Evolutionary conservation across 257 asterid species (phyloP), one percentile per base, ranked within the genome.

Genomic region (Echium plantagineum): DNA sequence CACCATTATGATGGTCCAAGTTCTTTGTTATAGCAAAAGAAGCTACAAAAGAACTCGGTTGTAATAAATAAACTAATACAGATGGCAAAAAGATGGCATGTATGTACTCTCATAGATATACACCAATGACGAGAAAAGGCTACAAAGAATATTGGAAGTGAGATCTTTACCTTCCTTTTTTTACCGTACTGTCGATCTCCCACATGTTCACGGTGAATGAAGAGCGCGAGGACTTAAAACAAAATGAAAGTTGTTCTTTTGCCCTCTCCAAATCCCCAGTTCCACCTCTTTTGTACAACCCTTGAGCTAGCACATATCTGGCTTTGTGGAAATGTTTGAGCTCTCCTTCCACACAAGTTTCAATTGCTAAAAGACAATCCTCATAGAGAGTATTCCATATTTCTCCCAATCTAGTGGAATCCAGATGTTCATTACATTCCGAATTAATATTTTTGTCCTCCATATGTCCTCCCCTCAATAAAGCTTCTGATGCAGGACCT

Each of bases 311-410:
- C 88, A 85, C 70, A 75, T 85, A 82, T 74, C 98, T 82, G 46
- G 98, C 98, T 71, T 91, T 91, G 64, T 91, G 98, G 67, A 91
- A 91, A 77, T 91, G 96, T 81, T 91, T 91, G 64, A 91, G 95
- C 76, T 91, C 98, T 68, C 98, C 98, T 81, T 91, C 98, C 71
- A 85, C 94, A 35, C 98, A 91, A 67, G 76, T 78, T 75, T 80
- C 95, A 20, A 91, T 81, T 19, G 98, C 96, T 60, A 86, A 82
- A 78, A 91, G 88, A 80, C 98, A 91, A 77, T 91, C 98, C 38
- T 55, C 66, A 75, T 91, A 91, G 65, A 88, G 96, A 70, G 82
- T 72, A 76, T 79, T 69, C 98, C 96, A 85, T 57, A 74, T 81
- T 70, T 76, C 77, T 62, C 81, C 87, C 64, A 78, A 63, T 69